Percentiles rank a stretch among this genome's conserved stretches.
Evolutionary conservation across 176 grass and related monocot species (phyloP).

Genomic region (Avena insularis): DNA sequence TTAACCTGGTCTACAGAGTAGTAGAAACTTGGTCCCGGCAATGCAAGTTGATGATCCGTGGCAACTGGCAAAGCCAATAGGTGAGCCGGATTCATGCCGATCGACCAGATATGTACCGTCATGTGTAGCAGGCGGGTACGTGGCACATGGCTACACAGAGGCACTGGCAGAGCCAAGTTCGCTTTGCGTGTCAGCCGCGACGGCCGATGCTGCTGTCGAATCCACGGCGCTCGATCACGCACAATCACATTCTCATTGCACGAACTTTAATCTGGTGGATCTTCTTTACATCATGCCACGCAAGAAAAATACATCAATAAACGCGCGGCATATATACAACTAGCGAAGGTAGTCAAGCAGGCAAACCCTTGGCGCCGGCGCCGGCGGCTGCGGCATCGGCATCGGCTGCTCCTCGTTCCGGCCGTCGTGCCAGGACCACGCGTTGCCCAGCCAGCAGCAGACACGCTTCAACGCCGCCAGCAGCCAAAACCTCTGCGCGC

Average conservation of each 20-base stretch:
- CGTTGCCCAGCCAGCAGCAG: constrained; percentile 12
- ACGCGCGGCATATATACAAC: neutral
- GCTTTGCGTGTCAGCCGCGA: neutral
- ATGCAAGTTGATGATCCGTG: too few relatives aligned
- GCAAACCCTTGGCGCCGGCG: constrained; percentile 3
- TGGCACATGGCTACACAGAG: neutral
- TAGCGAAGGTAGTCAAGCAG: constrained; percentile 17
- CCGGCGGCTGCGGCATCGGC: neutral
- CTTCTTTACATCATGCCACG: neutral
- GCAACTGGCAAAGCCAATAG: too few relatives aligned
- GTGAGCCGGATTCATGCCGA: too few relatives aligned
- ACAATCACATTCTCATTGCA: neutral
- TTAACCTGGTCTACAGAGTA: neutral
- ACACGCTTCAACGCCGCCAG: constrained; percentile 31
- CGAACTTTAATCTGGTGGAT: neutral
- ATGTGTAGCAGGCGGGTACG: neutral
- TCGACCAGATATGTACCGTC: too few relatives aligned
- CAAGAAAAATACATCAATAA: too few relatives aligned
- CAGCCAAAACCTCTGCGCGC: constrained; percentile 16
- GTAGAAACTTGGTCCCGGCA: neutral
- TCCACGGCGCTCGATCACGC: neutral
- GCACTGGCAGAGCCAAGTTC: neutral
- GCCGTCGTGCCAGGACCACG: neutral
- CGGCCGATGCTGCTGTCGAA: neutral
- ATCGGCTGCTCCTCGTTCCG: neutral